Conservation (phyloP, 257 asterid genomes). For the Nicotiana attenuata region DNA sequence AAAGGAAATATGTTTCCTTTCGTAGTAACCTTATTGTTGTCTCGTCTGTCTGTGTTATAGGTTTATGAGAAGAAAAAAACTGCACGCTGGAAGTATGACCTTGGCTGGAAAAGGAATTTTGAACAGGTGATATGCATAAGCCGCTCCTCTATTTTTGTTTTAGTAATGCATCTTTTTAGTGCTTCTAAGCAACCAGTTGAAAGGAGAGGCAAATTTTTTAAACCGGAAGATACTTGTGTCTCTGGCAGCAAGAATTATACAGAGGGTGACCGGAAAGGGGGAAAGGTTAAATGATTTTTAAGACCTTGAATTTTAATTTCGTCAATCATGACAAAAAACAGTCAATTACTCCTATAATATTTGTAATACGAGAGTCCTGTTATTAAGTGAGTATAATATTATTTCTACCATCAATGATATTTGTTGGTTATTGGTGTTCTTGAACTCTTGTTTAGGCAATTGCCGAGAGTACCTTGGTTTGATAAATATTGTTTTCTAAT, state of each 20-base stretch:
- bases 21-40: not conserved
- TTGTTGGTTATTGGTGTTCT: not conserved
- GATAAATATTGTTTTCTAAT: not conserved
- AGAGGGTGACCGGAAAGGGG: not conserved
- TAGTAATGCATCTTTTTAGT: not conserved
- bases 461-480: not conserved
- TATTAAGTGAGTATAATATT: not conserved
- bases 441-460: not conserved
- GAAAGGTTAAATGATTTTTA: not conserved
- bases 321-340: not conserved
- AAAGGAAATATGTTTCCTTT: not conserved
- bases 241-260: not conserved
- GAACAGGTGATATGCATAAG: conserved; percentile 49
- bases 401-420: not conserved
- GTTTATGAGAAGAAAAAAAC: conserved; percentile 69
- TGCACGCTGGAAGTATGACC: conserved; percentile 60
- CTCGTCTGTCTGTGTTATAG: conserved; percentile 26
- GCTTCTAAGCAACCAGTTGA: not conserved
- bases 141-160: not conserved
- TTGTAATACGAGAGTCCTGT: not conserved
- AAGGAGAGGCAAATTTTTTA: not conserved
- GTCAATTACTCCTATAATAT: not conserved
- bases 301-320: not conserved
- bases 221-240: not conserved
- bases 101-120: conserved; percentile 71